phyloP scores from a whole-genome alignment of 768 basidiomycete species.

The Leccinum subgranulosum region DNA sequence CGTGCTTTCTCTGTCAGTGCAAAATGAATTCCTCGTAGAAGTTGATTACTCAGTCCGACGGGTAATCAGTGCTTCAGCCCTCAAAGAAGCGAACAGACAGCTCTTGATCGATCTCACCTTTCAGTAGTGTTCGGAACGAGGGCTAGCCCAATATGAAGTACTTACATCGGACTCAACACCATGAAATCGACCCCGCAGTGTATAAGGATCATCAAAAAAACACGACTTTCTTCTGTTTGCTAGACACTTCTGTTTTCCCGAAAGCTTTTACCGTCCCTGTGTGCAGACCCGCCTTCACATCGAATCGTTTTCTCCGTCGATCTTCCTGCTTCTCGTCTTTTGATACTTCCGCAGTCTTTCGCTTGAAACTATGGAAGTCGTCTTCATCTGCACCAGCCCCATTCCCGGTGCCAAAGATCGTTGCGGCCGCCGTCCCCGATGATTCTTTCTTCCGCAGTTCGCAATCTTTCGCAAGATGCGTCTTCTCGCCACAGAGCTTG shows the following conservation, averaged over 20 bases:
- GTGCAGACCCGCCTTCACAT: conserved; percentile 43
- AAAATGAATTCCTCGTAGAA: not conserved
- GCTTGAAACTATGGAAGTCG: conserved; percentile 83
- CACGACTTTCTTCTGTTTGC: conserved; percentile 45
- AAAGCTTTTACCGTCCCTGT: conserved; percentile 26
- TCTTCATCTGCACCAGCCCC: conserved; percentile 89
- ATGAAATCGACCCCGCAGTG: not conserved
- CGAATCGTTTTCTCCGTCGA: conserved; percentile 39
- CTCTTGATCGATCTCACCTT: not conserved
- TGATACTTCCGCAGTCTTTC: conserved; percentile 58
- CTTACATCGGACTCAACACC: not conserved
- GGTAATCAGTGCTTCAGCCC: not conserved
- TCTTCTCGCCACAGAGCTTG: conserved; percentile 82
- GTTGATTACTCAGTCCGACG: not conserved
- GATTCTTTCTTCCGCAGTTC: conserved; percentile 56
- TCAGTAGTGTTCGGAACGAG: not conserved
- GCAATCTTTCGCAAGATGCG: conserved; percentile 86
- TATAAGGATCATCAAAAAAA: conserved; percentile 34
- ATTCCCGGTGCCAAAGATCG: conserved; percentile 33
- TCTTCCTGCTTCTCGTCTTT: conserved; percentile 52
- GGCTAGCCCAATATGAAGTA: not conserved
- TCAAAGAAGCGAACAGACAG: not conserved
- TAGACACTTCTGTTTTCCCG: conserved; percentile 16
- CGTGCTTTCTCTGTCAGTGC: not conserved
- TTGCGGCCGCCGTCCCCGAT: conserved; percentile 21